Evolutionary conservation across 176 grass and related monocot genomes (phyloP), one percentile per base, ranked within the genome.

Genomic region (Poa annua): DNA sequence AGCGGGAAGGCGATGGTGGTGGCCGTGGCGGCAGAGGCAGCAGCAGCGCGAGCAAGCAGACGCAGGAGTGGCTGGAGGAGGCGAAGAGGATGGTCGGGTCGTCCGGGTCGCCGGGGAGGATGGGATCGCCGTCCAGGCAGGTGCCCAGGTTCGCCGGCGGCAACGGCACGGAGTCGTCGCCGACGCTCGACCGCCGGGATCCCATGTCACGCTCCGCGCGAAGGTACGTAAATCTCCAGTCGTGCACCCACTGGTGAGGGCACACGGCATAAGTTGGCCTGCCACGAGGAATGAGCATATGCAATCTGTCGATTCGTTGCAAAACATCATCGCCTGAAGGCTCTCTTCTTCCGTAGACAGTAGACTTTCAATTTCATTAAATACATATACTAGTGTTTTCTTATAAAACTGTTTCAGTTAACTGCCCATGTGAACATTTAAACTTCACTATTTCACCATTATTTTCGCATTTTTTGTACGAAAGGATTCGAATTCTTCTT

Each of bases 51-150:
- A 78, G 92, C 66, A 88, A 59, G 61, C 72, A 91, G 22, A 94
- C 89, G 41, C 76, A 85, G 84, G 89, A 94, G 22, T 94, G 89
- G 89, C 59, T 91, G n/a, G 89, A 91, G 66, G 92, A 91, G 62
- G 92, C 84, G 10, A 91, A 66, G 77, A 85, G 83, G 89, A 89
- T 89, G 84, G 89, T 87, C 29, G 84, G 73, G 3, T 1, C 79
- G 3, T 1, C 79, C 1, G 86, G 88, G 15, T 94, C 89, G 59
- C 86, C 89, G 7, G 50, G 83, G 3, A 73, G 86, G 72, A 82
- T 35, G 73, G 86, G 84, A 19, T 94, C 86, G 22, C 92, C 86
- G 22, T 66, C 83, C 16, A 91, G 89, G 53, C 56, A 78, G 50
- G 60, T 84, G 7, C 89, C 89, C 32, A 86, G 61, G 81, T 94